Base-by-base conservation (phyloP, 2,329 filamentous ascomycete genomes). In the Phialemonium atrogriseum region DNA sequence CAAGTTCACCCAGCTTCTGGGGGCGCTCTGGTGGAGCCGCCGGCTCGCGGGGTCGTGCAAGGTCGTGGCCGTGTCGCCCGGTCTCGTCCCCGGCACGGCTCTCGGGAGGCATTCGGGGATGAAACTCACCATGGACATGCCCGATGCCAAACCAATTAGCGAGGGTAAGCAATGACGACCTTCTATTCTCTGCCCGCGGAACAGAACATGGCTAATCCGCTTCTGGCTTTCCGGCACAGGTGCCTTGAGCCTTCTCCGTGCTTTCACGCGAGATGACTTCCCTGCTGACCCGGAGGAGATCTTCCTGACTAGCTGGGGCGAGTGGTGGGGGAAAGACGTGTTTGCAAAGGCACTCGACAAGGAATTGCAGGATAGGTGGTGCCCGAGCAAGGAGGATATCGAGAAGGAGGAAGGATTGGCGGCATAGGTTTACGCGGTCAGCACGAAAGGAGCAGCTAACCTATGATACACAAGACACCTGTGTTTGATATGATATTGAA, bases 21-120 rank as follows among this genome's bases (percentile, higher is more conserved):
- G 56, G 6, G 65, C 68, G 1, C 68, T 73, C 28, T 73, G 67
- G 67, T 73, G 69, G 70, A 66, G 66, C 2, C 66, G 68, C 4
- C 54, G 70, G 40, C 58, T 73, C n/a, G 34, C 41, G 1, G 61
- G 51, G 15, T 49, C 54, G 16, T 65, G 59, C 43, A 42, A 50
- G 5, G 62, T 73, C 13, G 58, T 73, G 5, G 69, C 69, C 9
- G 68, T 70, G 5, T 73, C 68, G 7, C 69, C 70, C 0, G 70
- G 70, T 1, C 42, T 73, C 4, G 61, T 73, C 22, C 68, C 68
- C 2, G 41, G 43, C n/a, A 72, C 69, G 0, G 59, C 60, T 1
- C 50, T 73, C 11, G 46, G 45, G 0, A 48, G 58, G 3, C 48
- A 52, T 4, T 43, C 40, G 8, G 49, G 44, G 4, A 36, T 60